Evolutionary conservation across 1,284 basidiomycete species (phyloP), one percentile per base, ranked within the genome.

Genomic region (Melampsora larici-populina): DNA sequence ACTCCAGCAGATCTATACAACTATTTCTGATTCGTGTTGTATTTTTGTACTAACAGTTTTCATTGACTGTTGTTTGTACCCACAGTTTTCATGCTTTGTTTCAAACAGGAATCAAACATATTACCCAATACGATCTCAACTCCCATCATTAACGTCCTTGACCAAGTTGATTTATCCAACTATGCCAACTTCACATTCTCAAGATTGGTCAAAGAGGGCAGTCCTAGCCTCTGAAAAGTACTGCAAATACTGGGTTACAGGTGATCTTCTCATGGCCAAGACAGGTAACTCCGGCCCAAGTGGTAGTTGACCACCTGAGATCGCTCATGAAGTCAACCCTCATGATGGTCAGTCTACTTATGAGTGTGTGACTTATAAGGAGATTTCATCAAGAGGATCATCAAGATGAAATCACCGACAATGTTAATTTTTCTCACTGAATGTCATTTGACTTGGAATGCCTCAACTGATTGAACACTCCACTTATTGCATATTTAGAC

Each of bases 101-200:
- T 24, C 51, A 36, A 75, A 75, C 46, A 63, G 72, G 15, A 75
- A 75, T 51, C 36, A 63, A 29, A 75, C 72, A 3, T 75, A 75
- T 49, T 75, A 75, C 33, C 64, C 66, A 26, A 75, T 63, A 3
- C 62, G 72, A 17, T 75, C 72, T 21, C 72, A 75, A n/a, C 64
- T 75, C 13, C 72, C 72, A 2, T 67, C 66, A 26, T 48, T 75
- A 33, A 75, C 72, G 11, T 48, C 48, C n/a, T 21, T 75, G 24
- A 75, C 66, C 64, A 75, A 75, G 49, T 40, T 67, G 24, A 51
- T 75, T 29, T 51, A 64, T 11, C 72, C 72, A 33, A 66, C 29
- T 13, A 40, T 75, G 3, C 36, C 64, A 13, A 13, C 43, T 11
- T 31, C 24, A 8, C 26, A 24, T 51, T 31, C 60, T 8, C 48